Evolutionary conservation across 805 yeast species (phyloP).

Genomic region (Schizosaccharomyces japonicus): DNA sequence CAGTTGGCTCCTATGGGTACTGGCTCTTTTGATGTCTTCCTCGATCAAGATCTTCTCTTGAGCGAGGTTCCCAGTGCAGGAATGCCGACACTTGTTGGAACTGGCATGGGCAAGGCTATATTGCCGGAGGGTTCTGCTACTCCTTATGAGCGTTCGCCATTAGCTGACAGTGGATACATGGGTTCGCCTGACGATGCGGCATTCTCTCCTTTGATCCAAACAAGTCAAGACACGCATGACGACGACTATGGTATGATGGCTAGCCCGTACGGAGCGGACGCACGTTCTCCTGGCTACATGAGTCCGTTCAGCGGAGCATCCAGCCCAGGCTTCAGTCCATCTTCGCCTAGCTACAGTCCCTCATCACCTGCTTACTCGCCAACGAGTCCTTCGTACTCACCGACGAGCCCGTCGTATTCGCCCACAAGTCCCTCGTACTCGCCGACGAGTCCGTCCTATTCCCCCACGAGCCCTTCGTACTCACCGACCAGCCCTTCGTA

Average conservation of each 20-base stretch:
- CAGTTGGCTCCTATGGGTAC: slow-evolving; percentile 98
- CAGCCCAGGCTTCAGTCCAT: slow-evolving; percentile 43
- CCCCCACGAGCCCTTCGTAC: slow-evolving; percentile 39
- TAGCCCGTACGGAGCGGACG: slow-evolving; percentile 28
- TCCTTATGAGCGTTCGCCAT: slow-evolving; percentile 49
- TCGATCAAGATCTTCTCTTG: slow-evolving; percentile 64
- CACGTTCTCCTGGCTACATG: slow-evolving; percentile 41
- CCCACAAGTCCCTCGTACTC: slow-evolving; percentile 41
- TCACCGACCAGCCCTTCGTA: slow-evolving; percentile 36
- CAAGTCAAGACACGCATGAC: slow-evolving; percentile 56
- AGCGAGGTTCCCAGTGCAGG: slow-evolving; percentile 4
- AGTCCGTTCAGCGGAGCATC: slow-evolving; percentile 49
- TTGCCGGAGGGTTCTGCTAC: slow-evolving; percentile 59
- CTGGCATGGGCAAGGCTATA: slow-evolving; percentile 5
- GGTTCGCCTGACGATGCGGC: slow-evolving; percentile 38
- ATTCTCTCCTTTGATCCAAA: slow-evolving; percentile 78
- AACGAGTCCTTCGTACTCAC: slow-evolving; percentile 58
- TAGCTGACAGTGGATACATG: slow-evolving; percentile 38
- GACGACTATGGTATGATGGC: slow-evolving; percentile 68
- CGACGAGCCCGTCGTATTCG: slow-evolving; percentile 45
- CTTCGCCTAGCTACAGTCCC: slow-evolving; percentile 48
- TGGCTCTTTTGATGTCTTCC: slow-evolving; percentile 87
- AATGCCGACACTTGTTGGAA: slow-evolving; percentile 22
- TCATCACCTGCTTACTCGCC: slow-evolving; percentile 57
- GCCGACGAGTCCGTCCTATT: slow-evolving; percentile 51